Conservation (phyloP, 1,139 yeast genomes). For the Diutina rugosa region DNA sequence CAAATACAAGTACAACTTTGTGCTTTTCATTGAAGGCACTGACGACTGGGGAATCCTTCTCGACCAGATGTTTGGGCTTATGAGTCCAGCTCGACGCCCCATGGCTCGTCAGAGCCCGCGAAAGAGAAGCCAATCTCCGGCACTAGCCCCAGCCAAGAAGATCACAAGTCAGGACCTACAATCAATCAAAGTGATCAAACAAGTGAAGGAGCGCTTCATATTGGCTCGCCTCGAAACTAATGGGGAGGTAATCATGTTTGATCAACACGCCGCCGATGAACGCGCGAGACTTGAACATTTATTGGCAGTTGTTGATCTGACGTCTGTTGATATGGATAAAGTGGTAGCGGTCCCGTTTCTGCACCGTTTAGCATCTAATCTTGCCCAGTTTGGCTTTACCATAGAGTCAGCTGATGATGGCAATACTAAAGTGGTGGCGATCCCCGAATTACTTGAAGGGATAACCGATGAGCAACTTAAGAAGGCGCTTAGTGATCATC, state of each 20-base stretch:
- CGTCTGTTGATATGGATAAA: constrained; percentile 5
- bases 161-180: background rate
- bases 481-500: background rate
- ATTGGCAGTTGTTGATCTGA: constrained; percentile 18
- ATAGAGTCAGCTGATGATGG: constrained; percentile 17
- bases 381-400: background rate
- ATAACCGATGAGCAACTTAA: constrained; percentile 18
- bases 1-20: background rate
- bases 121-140: background rate
- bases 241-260: constrained; percentile 29
- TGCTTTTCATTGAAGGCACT: background rate
- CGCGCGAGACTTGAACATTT: constrained; percentile 42
- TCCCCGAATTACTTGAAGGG: constrained; percentile 13
- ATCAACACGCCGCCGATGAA: constrained; percentile 78
- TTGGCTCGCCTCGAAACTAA: constrained; percentile 16
- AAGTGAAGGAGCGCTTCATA: constrained; percentile 50
- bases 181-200: constrained; percentile 18
- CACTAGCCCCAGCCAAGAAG: background rate
- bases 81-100: background rate
- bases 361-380: constrained; percentile 6
- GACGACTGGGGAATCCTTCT: background rate
- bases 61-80: background rate
- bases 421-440: constrained; percentile 14
- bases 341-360: constrained; percentile 6
- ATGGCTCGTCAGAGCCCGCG: background rate